Conservation (phyloP, 2,329 filamentous ascomycete genomes). For the Hysterium pulicare region DNA sequence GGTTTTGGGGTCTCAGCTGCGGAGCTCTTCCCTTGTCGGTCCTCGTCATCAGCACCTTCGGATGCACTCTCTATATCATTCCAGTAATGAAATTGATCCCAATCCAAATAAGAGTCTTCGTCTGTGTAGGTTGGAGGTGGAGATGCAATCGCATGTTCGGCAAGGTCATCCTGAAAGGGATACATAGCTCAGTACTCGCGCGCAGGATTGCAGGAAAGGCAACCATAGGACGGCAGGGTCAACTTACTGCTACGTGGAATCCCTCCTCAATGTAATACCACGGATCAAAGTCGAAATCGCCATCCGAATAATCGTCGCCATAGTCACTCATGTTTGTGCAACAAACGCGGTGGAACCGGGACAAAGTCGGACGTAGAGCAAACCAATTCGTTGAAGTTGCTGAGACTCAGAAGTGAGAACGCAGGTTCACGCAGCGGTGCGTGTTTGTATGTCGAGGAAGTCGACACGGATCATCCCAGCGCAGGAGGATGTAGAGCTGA, state of each 20-base stretch:
- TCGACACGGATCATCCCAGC: too few relatives aligned
- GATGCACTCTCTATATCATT: conserved; percentile 48
- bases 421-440: too few relatives aligned
- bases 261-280: conserved; percentile 49
- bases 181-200: conserved; percentile 12
- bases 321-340: conserved; percentile 39
- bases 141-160: conserved; percentile 46
- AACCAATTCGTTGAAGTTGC: too few relatives aligned
- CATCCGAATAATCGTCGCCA: conserved; percentile 35
- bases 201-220: not conserved
- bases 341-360: not conserved
- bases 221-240: not conserved
- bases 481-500: too few relatives aligned
- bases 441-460: too few relatives aligned
- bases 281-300: conserved; percentile 35
- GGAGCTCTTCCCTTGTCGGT: conserved; percentile 22
- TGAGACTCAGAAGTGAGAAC: too few relatives aligned
- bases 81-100: conserved; percentile 48
- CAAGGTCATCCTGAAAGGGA: conserved; percentile 47
- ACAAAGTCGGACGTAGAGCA: too few relatives aligned
- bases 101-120: conserved; percentile 37
- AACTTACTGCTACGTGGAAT: conserved; percentile 34
- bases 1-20: conserved; percentile 13
- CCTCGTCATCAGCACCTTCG: conserved; percentile 45
- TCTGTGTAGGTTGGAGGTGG: conserved; percentile 33